Conservation (phyloP, 345 rosid genomes). For the Acer saccharum region DNA sequence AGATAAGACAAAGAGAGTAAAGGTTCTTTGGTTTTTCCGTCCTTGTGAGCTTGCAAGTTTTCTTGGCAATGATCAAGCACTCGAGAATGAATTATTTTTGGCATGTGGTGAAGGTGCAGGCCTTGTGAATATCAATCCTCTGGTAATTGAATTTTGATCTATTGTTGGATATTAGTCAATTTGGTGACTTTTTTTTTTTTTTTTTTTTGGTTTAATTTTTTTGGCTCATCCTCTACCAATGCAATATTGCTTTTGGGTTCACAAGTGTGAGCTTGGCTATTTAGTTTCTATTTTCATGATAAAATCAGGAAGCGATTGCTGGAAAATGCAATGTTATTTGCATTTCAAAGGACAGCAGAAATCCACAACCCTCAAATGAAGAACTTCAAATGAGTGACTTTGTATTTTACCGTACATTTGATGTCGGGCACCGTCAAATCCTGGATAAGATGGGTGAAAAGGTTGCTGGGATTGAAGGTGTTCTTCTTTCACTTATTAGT, state of each 20-base stretch:
- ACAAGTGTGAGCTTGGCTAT: background rate
- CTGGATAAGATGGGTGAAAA: constrained; percentile 59
- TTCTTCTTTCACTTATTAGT: constrained; percentile 14
- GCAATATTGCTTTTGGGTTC: background rate
- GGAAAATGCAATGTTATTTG: constrained; percentile 93
- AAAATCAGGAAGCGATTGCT: constrained; percentile 72
- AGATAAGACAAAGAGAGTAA: constrained; percentile 52
- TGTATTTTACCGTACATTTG: constrained; percentile 70
- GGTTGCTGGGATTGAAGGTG: constrained; percentile 76
- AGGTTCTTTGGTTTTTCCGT: constrained; percentile 80
- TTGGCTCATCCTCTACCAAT: background rate
- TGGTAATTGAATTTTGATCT: constrained; percentile 57
- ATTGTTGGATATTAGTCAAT: background rate
- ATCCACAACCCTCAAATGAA: constrained; percentile 59
- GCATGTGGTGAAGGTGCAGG: constrained; percentile 87
- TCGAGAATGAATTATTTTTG: constrained; percentile 70
- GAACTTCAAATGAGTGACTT: constrained; percentile 61
- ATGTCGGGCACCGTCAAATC: constrained; percentile 51
- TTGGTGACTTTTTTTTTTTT: background rate
- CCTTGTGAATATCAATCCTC: constrained; percentile 61
- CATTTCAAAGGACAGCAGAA: constrained; percentile 72
- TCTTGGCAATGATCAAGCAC: constrained; percentile 39
- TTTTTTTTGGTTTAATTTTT: background rate
- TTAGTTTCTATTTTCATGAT: constrained; percentile 7
- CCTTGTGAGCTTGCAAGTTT: constrained; percentile 58